Evolutionary conservation across 2,329 filamentous ascomycete genomes (phyloP), one percentile per base, ranked within the genome.

Genomic region (Aspergillus latus): DNA sequence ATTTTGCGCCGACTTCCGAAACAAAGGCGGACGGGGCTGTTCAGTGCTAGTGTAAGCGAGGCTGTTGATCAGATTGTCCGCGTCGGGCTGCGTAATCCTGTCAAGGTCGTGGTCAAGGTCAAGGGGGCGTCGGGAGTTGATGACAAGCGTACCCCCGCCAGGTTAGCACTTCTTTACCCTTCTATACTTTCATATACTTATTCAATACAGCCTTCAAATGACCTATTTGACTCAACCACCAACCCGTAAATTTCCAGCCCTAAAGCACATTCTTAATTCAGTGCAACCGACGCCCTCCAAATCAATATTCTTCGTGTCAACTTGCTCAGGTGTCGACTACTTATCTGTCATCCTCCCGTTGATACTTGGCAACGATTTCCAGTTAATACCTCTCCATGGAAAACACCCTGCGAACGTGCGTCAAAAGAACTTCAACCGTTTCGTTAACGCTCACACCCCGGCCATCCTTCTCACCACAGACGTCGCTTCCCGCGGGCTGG

Each of bases 1-100:
- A 96, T 97, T 40, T 77, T 99, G 21, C 84, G 85, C 0, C 84
- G 89, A 13, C 77, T 99, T 5, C 94, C 94, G 0, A 99, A 99
- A 70, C 94, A 99, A 72, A 82, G 94, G 50, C 84, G 94, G 48
- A 99, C 94, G 0, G 94, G 94, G 0, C 78, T 99, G 0, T 99
- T 97, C 75, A 96, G 91, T 68, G 94, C 94, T 10, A 95, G 89
- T 66, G 89, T 99, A n/a, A 94, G 89, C 65, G 94, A 97, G 69
- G 94, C 94, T 1, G 90, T 99, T 0, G 88, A 92, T 60, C 90
- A 97, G 70, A 88, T 99, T 53, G 92, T 99, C 51, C 84, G 92
- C 36, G 91, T 97, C 6, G 94, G 94, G 16, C 78, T 97, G 62
- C 84, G 94, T 37, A 97, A 99, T 73, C 94, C 94, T 0, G 92